Conservation (phyloP, 768 basidiomycete genomes). For the Mycena epipterygia region DNA sequence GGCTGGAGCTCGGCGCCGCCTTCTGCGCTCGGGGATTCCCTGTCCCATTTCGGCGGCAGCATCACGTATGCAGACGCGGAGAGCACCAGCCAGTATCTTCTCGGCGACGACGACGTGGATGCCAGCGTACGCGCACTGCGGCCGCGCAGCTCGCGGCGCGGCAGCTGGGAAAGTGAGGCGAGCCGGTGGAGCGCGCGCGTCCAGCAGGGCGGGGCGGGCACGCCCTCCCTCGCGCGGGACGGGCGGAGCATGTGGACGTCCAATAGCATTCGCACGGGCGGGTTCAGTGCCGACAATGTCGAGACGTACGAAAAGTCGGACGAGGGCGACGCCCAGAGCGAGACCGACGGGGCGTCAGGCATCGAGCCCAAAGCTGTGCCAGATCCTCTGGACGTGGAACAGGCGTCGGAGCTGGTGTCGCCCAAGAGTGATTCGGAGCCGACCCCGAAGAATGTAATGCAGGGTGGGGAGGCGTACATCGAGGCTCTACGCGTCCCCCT, state of each 20-base stretch:
- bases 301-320: conserved; percentile 44
- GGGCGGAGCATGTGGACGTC: conserved; percentile 70
- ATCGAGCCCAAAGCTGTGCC: conserved; percentile 3
- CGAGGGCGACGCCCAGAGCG: conserved; percentile 37
- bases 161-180: conserved; percentile 93
- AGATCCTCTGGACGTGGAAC: conserved; percentile 15
- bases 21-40: conserved; percentile 71
- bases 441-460: conserved; percentile 17
- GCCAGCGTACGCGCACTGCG: conserved; percentile 93
- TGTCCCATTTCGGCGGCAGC: conserved; percentile 81
- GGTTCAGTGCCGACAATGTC: conserved; percentile 63
- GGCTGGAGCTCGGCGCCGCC: conserved; percentile 60
- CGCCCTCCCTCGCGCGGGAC: conserved; percentile 62
- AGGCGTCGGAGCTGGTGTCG: neutral
- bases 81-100: conserved; percentile 75
- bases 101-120: conserved; percentile 83
- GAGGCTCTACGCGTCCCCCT: conserved; percentile 30
- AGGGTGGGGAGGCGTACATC: conserved; percentile 28
- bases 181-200: conserved; percentile 90
- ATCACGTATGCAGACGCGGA: conserved; percentile 70
- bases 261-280: conserved; percentile 72
- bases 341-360: conserved; percentile 17
- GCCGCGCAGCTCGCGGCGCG: conserved; percentile 86
- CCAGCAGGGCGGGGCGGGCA: conserved; percentile 58
- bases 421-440: conserved; percentile 10